A percentile compares a stretch with the other conserved stretches of the same genome.
Evolutionary conservation across 352 stramenopile genomes (phyloP).

Genomic region (Proteromonas lacertae): DNA sequence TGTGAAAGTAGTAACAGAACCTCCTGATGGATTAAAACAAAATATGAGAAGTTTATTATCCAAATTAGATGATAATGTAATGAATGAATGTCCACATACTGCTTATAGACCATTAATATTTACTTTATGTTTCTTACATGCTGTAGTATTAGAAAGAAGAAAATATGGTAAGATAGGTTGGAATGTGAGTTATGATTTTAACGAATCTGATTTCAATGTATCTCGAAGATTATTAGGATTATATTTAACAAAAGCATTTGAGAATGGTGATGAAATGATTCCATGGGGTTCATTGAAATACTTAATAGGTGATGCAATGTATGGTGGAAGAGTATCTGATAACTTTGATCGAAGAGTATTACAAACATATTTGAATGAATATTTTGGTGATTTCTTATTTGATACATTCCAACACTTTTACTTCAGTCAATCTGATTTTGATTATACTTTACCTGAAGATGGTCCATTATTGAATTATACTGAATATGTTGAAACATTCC

Average conservation of each 20-base stretch:
- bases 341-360: conserved; percentile 75
- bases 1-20: conserved; percentile 74
- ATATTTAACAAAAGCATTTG: conserved; percentile 63
- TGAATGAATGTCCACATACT: conserved; percentile 58
- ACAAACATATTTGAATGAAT: conserved; percentile 21
- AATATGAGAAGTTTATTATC: conserved; percentile 68
- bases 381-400: too few relatives aligned
- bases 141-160: conserved; percentile 57
- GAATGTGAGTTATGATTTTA: conserved; percentile 85
- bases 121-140: conserved; percentile 68
- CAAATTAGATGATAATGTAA: conserved; percentile 42
- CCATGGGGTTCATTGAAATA: conserved; percentile 66
- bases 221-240: conserved; percentile 44
- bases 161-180: conserved; percentile 87
- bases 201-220: conserved; percentile 75
- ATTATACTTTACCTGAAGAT: conserved; percentile 33
- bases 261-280: conserved; percentile 53
- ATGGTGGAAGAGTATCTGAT: conserved; percentile 68
- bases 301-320: conserved; percentile 82
- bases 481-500: conserved; percentile 38
- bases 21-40: conserved; percentile 65
- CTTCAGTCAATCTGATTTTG: conserved; percentile 56
- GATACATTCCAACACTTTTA: conserved; percentile 33
- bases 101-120: conserved; percentile 66
- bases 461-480: conserved; percentile 32